Conservation (phyloP, 495 filamentous ascomycete genomes). For the Hypoxylon crocopeplum region DNA sequence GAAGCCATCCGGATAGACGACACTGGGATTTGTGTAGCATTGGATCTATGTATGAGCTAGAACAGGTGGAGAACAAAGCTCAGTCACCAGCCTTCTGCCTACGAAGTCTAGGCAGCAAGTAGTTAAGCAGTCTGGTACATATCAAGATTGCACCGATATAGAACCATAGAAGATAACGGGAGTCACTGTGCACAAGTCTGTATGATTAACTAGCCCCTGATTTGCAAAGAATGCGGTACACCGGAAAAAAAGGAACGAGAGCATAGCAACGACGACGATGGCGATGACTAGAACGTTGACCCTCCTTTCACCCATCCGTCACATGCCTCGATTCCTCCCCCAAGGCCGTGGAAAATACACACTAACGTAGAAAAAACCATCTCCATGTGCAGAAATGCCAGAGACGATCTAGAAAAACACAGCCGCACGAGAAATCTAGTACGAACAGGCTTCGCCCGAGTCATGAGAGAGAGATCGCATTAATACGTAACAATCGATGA, state of each 20-base stretch:
- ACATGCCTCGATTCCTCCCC: constrained; percentile 4
- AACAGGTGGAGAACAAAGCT: too few relatives aligned
- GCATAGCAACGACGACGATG: not conserved
- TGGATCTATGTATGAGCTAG: too few relatives aligned
- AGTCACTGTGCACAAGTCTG: constrained; percentile 26
- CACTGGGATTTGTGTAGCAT: too few relatives aligned
- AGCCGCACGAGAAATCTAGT: constrained; percentile 35
- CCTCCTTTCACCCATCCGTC: constrained; percentile 7
- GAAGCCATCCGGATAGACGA: too few relatives aligned
- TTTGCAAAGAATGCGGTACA: constrained; percentile 33
- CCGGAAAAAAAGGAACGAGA: constrained; percentile 21
- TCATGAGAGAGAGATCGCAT: constrained; percentile 35
- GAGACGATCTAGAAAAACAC: constrained; percentile 26
- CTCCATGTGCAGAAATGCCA: constrained; percentile 33
- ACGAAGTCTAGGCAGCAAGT: too few relatives aligned
- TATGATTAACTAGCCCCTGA: constrained; percentile 27
- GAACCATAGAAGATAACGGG: not conserved
- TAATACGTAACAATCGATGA: constrained; percentile 31
- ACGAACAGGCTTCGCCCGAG: constrained; percentile 34
- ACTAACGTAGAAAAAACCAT: constrained; percentile 24
- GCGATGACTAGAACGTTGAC: constrained; percentile 7
- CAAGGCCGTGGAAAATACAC: constrained; percentile 26
- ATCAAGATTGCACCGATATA: not conserved
- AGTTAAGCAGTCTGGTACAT: too few relatives aligned
- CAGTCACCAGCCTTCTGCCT: too few relatives aligned